Conservation (phyloP, 331 rosid genomes). For the Rosa hybrid region DNA sequence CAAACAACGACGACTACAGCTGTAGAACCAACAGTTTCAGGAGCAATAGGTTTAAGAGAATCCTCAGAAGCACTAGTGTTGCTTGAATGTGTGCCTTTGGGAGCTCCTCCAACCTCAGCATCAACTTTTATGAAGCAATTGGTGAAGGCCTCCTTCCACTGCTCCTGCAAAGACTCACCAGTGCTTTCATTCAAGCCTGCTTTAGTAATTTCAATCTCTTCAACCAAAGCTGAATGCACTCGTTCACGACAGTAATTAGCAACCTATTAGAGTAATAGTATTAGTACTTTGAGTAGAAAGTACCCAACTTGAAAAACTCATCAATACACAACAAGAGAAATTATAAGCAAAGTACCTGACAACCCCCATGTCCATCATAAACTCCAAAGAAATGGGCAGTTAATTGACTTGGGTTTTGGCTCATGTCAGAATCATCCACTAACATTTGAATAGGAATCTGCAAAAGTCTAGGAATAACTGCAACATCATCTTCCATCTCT, state of each 20-base stretch:
- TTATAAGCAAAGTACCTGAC: slow-evolving; percentile 37
- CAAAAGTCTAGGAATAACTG: slow-evolving; percentile 47
- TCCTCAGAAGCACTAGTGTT: slow-evolving; percentile 23
- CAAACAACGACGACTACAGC: slow-evolving; percentile 66
- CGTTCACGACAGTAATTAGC: slow-evolving; percentile 76
- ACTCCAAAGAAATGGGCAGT: slow-evolving; percentile 67
- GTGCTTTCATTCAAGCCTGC: slow-evolving; percentile 25
- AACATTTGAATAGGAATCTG: slow-evolving; percentile 51
- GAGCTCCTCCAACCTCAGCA: slow-evolving; percentile 55
- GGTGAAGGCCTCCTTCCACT: slow-evolving; percentile 59
- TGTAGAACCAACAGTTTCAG: slow-evolving; percentile 80
- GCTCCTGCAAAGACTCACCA: slow-evolving; percentile 46
- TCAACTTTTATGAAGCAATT: slow-evolving; percentile 66
- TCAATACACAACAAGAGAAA: not conserved
- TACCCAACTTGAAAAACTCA: slow-evolving; percentile 9
- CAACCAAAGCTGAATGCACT: slow-evolving; percentile 63
- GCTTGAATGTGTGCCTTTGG: slow-evolving; percentile 17
- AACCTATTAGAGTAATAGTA: slow-evolving; percentile 44
- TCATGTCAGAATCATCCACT: slow-evolving; percentile 29
- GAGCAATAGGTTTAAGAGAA: slow-evolving; percentile 44
- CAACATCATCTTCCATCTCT: slow-evolving; percentile 78
- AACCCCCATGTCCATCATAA: slow-evolving; percentile 86
- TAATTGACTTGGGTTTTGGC: slow-evolving; percentile 25
- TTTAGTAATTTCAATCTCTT: slow-evolving; percentile 57
- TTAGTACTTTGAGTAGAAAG: not conserved